These are phyloP conservation scores for Coelastrella sp. DNA, from an alignment of 139 green algal species.

Conservation along the genomic window DNA sequence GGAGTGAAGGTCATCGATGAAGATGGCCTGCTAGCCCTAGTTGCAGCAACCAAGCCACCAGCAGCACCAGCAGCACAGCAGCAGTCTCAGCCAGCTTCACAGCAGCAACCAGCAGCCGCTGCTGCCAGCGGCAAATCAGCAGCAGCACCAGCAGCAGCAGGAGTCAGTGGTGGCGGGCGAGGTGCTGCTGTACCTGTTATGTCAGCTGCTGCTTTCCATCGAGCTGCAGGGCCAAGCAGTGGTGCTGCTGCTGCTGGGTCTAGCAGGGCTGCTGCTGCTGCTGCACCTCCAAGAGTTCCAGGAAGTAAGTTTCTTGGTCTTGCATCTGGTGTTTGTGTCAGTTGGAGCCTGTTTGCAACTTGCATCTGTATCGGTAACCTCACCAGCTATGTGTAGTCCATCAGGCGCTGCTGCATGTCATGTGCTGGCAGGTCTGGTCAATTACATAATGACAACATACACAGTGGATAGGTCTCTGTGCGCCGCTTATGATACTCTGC, in stretches of 20 bases:
- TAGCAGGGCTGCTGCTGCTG: constrained; percentile 15
- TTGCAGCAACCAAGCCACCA: constrained; percentile 61
- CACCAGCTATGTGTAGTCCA: background rate
- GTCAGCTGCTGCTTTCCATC: background rate
- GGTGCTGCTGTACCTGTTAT: background rate
- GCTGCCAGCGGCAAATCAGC: background rate
- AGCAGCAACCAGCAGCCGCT: constrained; percentile 27
- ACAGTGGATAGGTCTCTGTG: too few relatives aligned
- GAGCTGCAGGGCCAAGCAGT: background rate
- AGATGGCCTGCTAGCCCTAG: constrained; percentile 86
- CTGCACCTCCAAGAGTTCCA: background rate
- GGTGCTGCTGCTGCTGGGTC: background rate
- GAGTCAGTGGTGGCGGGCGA: background rate
- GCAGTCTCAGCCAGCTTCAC: background rate
- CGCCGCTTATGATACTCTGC: background rate
- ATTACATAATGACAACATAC: too few relatives aligned
- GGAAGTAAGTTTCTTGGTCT: background rate
- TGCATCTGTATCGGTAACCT: background rate
- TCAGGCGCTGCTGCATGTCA: too few relatives aligned
- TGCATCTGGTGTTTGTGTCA: too few relatives aligned
- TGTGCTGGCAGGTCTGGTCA: too few relatives aligned
- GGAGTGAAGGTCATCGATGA: constrained; percentile 85
- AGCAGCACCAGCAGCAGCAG: constrained; percentile 11
- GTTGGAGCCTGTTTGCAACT: background rate
- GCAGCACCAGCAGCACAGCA: constrained; percentile 6